Conservation (phyloP, 108 stramenopile genomes). For the Stephanodiscus minutulus region DNA sequence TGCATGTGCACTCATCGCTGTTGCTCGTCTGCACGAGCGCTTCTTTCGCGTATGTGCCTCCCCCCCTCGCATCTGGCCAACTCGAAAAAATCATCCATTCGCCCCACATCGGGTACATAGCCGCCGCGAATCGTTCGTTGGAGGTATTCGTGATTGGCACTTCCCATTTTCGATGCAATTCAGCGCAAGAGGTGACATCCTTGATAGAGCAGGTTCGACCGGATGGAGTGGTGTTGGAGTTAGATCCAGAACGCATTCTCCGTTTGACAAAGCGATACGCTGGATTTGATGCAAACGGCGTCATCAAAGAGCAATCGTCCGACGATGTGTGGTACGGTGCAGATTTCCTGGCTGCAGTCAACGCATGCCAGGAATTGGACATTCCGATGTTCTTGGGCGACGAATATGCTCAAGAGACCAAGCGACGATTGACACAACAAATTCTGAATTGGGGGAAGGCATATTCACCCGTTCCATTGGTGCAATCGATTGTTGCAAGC, state of each 20-base stretch:
- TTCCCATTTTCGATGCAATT: constrained; percentile 61
- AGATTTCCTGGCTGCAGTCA: constrained; percentile 57
- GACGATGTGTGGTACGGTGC: constrained; percentile 47
- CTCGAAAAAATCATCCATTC: constrained; percentile 11
- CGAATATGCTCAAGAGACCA: constrained; percentile 56
- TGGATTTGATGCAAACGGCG: constrained; percentile 27
- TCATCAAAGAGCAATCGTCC: not conserved
- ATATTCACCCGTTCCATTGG: constrained; percentile 44
- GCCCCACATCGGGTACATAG: constrained; percentile 32
- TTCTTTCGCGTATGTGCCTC: not conserved
- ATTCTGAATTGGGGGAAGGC: constrained; percentile 31
- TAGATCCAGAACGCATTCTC: constrained; percentile 58
- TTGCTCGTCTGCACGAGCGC: not conserved
- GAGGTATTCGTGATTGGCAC: constrained; percentile 57
- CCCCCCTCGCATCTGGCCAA: not conserved
- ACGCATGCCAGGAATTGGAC: constrained; percentile 48
- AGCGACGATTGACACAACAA: constrained; percentile 30
- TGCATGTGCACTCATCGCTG: not conserved
- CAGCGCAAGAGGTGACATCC: constrained; percentile 49
- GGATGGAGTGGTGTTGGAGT: constrained; percentile 59
- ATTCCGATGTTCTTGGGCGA: constrained; percentile 62
- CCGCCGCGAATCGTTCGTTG: not conserved
- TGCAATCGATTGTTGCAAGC: constrained; percentile 24
- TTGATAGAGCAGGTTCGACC: constrained; percentile 47
- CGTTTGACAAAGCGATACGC: constrained; percentile 54